Evolutionary conservation across 306 rosid genomes (phyloP), one percentile per base, ranked within the genome.

Genomic region (Oxytropis ochrocephala): DNA sequence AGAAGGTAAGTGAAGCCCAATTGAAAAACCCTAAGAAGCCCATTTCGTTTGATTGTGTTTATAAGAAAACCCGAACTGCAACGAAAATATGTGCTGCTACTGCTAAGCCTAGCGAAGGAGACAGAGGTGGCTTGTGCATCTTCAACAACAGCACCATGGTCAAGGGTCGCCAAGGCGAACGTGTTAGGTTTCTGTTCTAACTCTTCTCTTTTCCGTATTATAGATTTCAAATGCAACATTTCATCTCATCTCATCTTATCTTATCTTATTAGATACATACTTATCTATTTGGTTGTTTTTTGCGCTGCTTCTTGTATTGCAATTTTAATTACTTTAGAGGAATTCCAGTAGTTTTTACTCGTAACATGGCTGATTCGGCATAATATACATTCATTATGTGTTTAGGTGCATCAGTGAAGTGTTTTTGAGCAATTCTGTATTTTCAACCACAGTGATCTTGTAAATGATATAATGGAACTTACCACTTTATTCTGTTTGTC

Each of bases 161-260:
- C 61, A 88, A 94, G 73, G 99, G 86, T 11, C 84, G 96, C 3
- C 89, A 94, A 55, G 97, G 97, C 66, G 99, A 94, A 78, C 89
- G 99, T n/a, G 81, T 90, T 38, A 88, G 98, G 98, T 90, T 9
- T 61, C 49, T 14, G 16, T 69, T 79, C 75, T 58, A 9, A 14
- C 3, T 55, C 19, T 19, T 33, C 12, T 7, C 6, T 11, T n/a
- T 3, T 4, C 8, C 6, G 3, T 7, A n/a, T n/a, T n/a, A 8
- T 10, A 41, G 12, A 41, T 53, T 53, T 11, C 14, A 46, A 4
- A 5, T 46, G 2, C n/a, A 46, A 43, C 16, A 1, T 43, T 8
- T 41, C 46, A 41, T 41, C 11, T 39, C 11, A 3, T n/a, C n/a
- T n/a, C n/a, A n/a, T n/a, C n/a, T n/a, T n/a, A n/a, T n/a, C n/a